Evolutionary conservation across 371 early-diverging fungal species (phyloP).

Genomic region (Saksenaea oblongispora): DNA sequence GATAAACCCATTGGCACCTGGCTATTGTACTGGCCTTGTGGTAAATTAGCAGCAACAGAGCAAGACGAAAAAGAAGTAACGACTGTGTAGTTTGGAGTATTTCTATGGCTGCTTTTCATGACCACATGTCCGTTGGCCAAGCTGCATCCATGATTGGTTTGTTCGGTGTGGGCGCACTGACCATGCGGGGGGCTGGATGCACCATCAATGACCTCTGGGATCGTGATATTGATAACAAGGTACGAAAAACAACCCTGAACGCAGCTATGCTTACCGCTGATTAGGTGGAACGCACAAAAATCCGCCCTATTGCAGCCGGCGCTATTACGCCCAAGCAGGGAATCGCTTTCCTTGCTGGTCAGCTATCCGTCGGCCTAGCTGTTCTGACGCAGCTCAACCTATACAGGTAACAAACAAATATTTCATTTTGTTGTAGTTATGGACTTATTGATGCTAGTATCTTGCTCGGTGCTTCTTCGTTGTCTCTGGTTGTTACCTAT

Average conservation of each 20-base stretch:
- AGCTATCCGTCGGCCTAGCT: conserved; percentile 81
- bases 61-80: neutral
- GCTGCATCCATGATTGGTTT: conserved; percentile 72
- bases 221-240: conserved; percentile 79
- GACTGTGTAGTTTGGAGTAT: conserved; percentile 72
- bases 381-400: conserved; percentile 75
- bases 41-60: conserved; percentile 31
- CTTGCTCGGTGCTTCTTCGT: conserved; percentile 77
- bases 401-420: conserved; percentile 61
- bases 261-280: neutral
- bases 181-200: conserved; percentile 98
- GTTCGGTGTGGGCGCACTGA: conserved; percentile 87
- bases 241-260: neutral
- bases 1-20: conserved; percentile 94
- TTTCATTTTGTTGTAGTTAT: no score
- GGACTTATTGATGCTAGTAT: conserved; percentile 53
- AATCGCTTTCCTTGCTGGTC: conserved; percentile 77
- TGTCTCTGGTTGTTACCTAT: conserved; percentile 80
- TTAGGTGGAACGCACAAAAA: conserved; percentile 82
- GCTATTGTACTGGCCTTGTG: conserved; percentile 90
- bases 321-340: conserved; percentile 71
- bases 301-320: conserved; percentile 87
- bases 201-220: conserved; percentile 98
- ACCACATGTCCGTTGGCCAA: conserved; percentile 45
- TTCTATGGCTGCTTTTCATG: conserved; percentile 75